Conservation (phyloP, 495 filamentous ascomycete species). For the Tuber microsphaerosporum region DNA sequence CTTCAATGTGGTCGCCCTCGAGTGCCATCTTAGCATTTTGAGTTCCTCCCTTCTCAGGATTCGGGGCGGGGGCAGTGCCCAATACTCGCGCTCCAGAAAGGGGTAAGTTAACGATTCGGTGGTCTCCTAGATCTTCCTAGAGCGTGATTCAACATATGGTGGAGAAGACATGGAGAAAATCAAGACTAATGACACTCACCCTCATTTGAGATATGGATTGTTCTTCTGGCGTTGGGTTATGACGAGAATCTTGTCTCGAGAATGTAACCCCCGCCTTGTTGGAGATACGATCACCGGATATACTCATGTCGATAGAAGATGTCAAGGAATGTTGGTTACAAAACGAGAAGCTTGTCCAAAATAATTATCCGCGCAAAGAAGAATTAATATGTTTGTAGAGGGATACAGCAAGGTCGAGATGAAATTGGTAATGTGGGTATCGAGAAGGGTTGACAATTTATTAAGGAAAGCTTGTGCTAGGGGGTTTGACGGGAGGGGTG, state of each 20-base stretch:
- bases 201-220: slow-evolving; percentile 34
- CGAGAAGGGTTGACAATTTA: not conserved
- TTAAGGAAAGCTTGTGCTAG: not conserved
- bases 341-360: not conserved
- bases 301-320: not conserved
- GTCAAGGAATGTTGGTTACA: too few species aligned
- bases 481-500: not conserved
- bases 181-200: slow-evolving; percentile 13
- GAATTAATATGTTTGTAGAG: not conserved
- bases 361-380: not conserved
- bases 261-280: slow-evolving; percentile 12
- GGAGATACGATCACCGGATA: not conserved
- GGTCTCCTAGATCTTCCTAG: slow-evolving; percentile 37
- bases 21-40: slow-evolving; percentile 8
- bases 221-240: slow-evolving; percentile 2
- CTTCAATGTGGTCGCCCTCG: slow-evolving; percentile 13
- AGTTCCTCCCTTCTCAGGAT: slow-evolving; percentile 23
- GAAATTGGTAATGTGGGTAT: not conserved
- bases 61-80: slow-evolving; percentile 28
- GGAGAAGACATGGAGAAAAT: not conserved
- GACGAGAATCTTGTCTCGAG: slow-evolving; percentile 32
- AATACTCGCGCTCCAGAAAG: slow-evolving; percentile 21
- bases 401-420: not conserved
- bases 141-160: not conserved
- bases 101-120: slow-evolving; percentile 33